Base-by-base conservation (phyloP, 257 asterid species). In the Thymus quinquecostatus region DNA sequence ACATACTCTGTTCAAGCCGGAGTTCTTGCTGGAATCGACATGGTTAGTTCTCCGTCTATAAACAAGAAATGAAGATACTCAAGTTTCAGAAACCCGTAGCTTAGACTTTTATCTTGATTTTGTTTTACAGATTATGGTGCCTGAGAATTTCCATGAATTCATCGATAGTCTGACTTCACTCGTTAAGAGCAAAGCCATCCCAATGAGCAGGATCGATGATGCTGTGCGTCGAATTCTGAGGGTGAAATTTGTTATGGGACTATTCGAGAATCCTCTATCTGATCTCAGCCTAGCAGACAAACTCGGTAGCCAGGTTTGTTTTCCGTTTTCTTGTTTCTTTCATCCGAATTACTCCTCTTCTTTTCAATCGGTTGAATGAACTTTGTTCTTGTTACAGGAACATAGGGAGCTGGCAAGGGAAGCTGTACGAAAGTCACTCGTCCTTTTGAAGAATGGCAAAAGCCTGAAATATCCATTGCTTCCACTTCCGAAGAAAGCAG, bases 401-500 rank as follows among this genome's bases (percentile, higher is more conserved):
- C 98, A 92, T 45, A 86, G 98, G 54, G 90, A 92, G 45, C 68
- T 92, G 72, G 97, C 98, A n/a, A 86, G 97, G 82, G 95, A 92
- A 82, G 98, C 97, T 13, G 98, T 86, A 0, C 83, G 98, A 44
- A 90, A 83, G 74, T 90, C 98, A 0, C 92, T 92, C 8, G 98
- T 92, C 53, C 95, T 92, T 9, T 66, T 92, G 75, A 90, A 90
- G 79, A 92, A 92, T 13, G 96, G 97, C 0, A 86, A 86, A 48
- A 48, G 0, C 11, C 56, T 76, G 3, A 48, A 27, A 48, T 64
- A 64, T 49, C 96, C 88, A 45, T 63, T 92, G 81, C 91, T 92
- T 74, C 97, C 98, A 33, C 98, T 92, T 70, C 79, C 91, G 6
- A 92, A 92, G 82, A 88, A 88, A 74, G 80, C 78, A 0, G 62